Percentiles rank a stretch among this genome's conserved stretches.
phyloP scores from a whole-genome alignment of 331 rosid genomes.

The Quercus lobata region DNA sequence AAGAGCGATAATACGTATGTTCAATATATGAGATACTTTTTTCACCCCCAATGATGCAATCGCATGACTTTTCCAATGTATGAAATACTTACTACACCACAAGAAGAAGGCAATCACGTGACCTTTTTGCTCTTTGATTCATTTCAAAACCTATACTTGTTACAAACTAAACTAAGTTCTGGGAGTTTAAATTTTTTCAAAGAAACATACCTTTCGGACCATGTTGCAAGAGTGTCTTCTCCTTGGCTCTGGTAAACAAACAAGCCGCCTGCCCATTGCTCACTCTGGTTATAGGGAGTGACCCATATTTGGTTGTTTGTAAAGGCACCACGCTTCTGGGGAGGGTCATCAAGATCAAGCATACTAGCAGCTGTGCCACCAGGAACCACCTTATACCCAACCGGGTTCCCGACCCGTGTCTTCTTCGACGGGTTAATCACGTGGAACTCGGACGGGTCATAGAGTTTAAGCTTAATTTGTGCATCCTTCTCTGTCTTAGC shows the following conservation, averaged over 20 bases:
- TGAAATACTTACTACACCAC: no score
- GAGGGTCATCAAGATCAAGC: slow-evolving; percentile 68
- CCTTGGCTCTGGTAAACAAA: slow-evolving; percentile 70
- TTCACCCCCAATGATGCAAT: no score
- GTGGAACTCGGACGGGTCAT: slow-evolving; percentile 78
- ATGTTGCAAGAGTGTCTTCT: slow-evolving; percentile 68
- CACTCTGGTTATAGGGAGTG: slow-evolving; percentile 68
- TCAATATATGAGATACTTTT: no score
- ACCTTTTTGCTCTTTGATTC: no score
- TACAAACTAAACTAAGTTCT: not conserved
- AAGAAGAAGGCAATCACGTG: no score
- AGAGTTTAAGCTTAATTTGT: slow-evolving; percentile 56
- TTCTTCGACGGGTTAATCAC: slow-evolving; percentile 51
- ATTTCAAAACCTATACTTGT: no score
- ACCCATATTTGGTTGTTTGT: slow-evolving; percentile 94
- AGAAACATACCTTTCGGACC: slow-evolving; percentile 63
- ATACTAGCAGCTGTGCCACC: slow-evolving; percentile 73
- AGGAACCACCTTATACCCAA: slow-evolving; percentile 82
- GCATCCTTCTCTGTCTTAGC: slow-evolving; percentile 89
- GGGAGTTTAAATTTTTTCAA: not conserved
- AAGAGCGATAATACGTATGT: rapidly evolving
- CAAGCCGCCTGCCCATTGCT: slow-evolving; percentile 90
- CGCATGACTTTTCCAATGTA: no score
- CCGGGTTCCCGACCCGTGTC: slow-evolving; percentile 77
- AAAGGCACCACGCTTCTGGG: slow-evolving; percentile 81